A percentile compares a stretch with the other conserved stretches of the same genome.
Evolutionary conservation across 2,329 filamentous ascomycete genomes (phyloP).

Genomic region (Didymella arachidicola): DNA sequence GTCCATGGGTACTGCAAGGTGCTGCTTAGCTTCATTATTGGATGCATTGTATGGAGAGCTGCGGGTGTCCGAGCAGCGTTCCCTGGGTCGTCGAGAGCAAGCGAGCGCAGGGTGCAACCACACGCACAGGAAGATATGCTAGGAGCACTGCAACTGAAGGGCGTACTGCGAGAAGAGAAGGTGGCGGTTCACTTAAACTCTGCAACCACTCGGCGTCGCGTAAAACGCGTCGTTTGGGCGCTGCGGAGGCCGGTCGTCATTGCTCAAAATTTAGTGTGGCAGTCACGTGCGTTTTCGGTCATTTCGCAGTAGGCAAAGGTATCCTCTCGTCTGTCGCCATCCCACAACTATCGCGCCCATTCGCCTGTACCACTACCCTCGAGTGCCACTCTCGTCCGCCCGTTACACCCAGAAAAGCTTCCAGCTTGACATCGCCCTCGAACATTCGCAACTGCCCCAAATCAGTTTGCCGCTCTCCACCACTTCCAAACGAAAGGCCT

Average conservation of each 20-base stretch:
- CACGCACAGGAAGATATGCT: constrained; percentile 3
- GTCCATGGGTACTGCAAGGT: constrained; percentile 2
- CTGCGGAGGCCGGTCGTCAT: constrained; percentile 18
- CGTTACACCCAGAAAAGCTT: constrained; percentile 28
- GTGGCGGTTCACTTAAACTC: constrained; percentile 3
- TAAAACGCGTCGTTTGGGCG: constrained; percentile 18
- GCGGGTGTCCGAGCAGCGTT: constrained; percentile 5
- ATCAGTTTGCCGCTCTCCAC: constrained; percentile 35
- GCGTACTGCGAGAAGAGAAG: neutral
- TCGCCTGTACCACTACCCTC: constrained; percentile 32
- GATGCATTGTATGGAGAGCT: constrained; percentile 1
- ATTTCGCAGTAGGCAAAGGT: constrained; percentile 20
- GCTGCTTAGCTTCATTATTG: neutral
- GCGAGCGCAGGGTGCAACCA: constrained; percentile 7
- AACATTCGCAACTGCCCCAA: constrained; percentile 34
- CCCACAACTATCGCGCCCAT: constrained; percentile 26
- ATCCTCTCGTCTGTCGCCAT: constrained; percentile 21
- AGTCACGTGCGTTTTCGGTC: constrained; percentile 14
- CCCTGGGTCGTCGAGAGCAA: constrained; percentile 4
- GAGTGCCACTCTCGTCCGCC: constrained; percentile 24
- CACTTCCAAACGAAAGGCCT: constrained; percentile 36
- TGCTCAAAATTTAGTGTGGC: constrained; percentile 17
- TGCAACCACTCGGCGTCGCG: constrained; percentile 7
- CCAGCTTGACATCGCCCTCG: constrained; percentile 31
- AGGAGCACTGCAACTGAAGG: neutral